Evolutionary conservation across 805 yeast genomes (phyloP), one percentile per base, ranked within the genome.

Genomic region (Teunomyces atbi): DNA sequence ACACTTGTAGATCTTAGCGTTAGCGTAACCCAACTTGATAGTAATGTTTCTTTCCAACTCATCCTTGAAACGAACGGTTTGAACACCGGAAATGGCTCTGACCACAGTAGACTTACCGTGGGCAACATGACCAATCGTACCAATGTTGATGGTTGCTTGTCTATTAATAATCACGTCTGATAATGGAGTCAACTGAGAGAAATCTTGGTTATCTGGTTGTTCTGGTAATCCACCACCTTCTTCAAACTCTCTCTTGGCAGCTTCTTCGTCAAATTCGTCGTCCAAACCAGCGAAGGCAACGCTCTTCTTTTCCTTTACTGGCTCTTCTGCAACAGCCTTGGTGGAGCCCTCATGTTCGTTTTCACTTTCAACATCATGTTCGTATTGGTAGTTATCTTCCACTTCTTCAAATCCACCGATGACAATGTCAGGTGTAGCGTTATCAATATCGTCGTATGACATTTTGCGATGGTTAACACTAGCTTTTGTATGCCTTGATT

Each of bases 21-120:
- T 94, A 57, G 99, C 99, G 64, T 94, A 94, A 67, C 99, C 99
- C 61, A 94, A 80, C 72, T 95, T 94, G 68, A 94, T 94, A 61
- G 99, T 94, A 77, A 94, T 94, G 62, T 94, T 94, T 82, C 99
- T 89, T 79, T 94, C 99, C 65, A 94, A 80, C 76, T 94, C 99
- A 74, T 92, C 96, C 79, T 94, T 94, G 81, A 94, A 94, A 74
- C 99, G 86, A 54, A 94, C 99, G 16, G 99, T 94, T 69, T 95
- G 99, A 38, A 95, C 98, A 52, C 99, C 98, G 2, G 98, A 91
- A 57, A 94, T 94, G 53, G 96, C 96, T 71, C 91, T 85, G 36
- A 89, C 96, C 30, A 89, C 96, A 8, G 96, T 89, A 47, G 90
- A 82, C 69, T 89, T 89, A 71, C 96, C 96, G 76, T 89, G 96